These are phyloP conservation scores for Suhomyces taliae DNA, from an alignment of 1,139 yeast genomes.

Conservation along the genomic window DNA sequence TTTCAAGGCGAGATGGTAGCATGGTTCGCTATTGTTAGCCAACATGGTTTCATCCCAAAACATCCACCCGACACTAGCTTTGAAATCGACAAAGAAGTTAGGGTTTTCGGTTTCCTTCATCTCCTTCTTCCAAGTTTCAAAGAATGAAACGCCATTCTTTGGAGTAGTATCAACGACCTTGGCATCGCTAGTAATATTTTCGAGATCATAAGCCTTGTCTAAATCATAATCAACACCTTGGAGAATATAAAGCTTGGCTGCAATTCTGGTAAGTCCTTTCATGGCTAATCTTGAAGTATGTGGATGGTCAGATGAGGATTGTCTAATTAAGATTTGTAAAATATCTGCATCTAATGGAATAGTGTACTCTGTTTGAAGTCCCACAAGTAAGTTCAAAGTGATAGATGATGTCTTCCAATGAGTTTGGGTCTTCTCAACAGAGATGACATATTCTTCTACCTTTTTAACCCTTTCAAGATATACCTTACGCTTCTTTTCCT, in stretches of 20 bases:
- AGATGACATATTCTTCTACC: conserved; percentile 46
- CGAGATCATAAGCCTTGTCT: conserved; percentile 43
- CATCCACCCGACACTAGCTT: conserved; percentile 66
- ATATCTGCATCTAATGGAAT: conserved; percentile 45
- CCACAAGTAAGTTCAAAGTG: conserved; percentile 54
- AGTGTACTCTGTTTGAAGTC: conserved; percentile 58
- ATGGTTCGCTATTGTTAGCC: conserved; percentile 42
- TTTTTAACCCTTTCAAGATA: conserved; percentile 42
- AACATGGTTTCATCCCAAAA: conserved; percentile 68
- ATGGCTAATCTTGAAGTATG: conserved; percentile 62
- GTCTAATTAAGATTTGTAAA: conserved; percentile 49
- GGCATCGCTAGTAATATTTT: conserved; percentile 39
- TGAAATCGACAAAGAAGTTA: conserved; percentile 56
- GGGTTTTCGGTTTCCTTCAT: conserved; percentile 52
- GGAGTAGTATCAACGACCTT: conserved; percentile 44
- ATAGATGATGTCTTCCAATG: conserved; percentile 74
- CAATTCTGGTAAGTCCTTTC: conserved; percentile 58
- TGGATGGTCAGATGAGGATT: conserved; percentile 73
- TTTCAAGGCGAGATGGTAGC: conserved; percentile 27
- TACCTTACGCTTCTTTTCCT: conserved; percentile 51
- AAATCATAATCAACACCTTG: conserved; percentile 58
- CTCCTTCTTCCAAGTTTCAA: conserved; percentile 50
- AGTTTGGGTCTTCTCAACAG: conserved; percentile 33
- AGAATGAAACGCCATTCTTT: conserved; percentile 34
- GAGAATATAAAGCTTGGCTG: conserved; percentile 52